Conservation (phyloP, 331 rosid species). For the Cucumis variabilis region DNA sequence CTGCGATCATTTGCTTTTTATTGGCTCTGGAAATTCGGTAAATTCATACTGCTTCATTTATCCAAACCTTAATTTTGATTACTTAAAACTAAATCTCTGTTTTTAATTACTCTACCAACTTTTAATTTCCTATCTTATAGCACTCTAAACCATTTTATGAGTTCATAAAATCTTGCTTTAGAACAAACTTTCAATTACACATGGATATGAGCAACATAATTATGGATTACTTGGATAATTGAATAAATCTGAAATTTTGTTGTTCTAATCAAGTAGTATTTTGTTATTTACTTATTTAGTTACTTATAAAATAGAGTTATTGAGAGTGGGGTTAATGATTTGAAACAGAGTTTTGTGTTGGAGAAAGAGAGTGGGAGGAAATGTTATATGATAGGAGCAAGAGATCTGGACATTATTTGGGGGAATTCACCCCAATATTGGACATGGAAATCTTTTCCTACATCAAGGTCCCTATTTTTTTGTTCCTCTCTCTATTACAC, state of each 20-base stretch:
- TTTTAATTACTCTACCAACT: no score
- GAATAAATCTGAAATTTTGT: no score
- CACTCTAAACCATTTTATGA: no score
- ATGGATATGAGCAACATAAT: no score
- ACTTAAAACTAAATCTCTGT: no score
- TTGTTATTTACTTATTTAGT: no score
- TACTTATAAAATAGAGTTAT: background rate
- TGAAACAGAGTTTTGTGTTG: slow-evolving; percentile 29
- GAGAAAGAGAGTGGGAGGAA: slow-evolving; percentile 36
- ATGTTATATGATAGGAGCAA: slow-evolving; percentile 37
- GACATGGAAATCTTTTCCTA: slow-evolving; percentile 18
- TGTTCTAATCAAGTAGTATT: no score
- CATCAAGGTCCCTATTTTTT: background rate
- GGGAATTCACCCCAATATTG: background rate
- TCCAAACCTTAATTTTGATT: background rate
- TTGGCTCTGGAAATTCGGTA: slow-evolving; percentile 32
- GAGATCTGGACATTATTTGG: slow-evolving; percentile 28
- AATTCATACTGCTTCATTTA: background rate
- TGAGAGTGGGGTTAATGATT: background rate
- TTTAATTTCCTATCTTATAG: no score
- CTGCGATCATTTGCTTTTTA: slow-evolving; percentile 32
- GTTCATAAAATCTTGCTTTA: no score
- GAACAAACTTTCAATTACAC: no score
- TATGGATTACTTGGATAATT: no score
- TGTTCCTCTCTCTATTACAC: background rate